These are phyloP conservation scores for Wallacemonas sp. DNA, from an alignment of 208 protist genomes.

Conservation along the genomic window DNA sequence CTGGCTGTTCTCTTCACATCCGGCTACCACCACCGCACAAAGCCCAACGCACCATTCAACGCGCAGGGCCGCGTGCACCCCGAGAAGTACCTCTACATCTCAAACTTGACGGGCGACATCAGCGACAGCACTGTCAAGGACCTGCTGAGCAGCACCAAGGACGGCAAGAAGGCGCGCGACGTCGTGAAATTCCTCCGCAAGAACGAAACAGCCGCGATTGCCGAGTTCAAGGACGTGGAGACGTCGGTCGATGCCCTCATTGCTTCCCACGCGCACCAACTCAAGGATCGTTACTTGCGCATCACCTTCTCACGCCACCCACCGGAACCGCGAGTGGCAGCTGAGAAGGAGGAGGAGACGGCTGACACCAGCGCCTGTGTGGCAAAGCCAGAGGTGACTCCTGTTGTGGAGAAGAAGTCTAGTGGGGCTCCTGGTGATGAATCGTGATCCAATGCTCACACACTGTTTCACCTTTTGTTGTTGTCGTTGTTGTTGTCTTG, in stretches of 20 bases:
- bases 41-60: conserved; percentile 68
- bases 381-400: neutral
- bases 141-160: conserved; percentile 33
- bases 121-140: conserved; percentile 65
- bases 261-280: conserved; percentile 59
- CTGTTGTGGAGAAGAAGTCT: too few relatives aligned
- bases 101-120: conserved; percentile 69
- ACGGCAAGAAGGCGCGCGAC: conserved; percentile 24
- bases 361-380: neutral
- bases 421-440: neutral
- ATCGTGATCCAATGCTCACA: neutral
- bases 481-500: conserved; percentile 18
- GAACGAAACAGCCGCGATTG: conserved; percentile 53
- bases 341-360: conserved; percentile 10
- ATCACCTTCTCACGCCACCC: conserved; percentile 87
- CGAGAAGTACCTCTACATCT: conserved; percentile 77
- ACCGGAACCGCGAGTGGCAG: conserved; percentile 40
- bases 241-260: conserved; percentile 75
- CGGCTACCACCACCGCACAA: conserved; percentile 81
- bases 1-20: conserved; percentile 62
- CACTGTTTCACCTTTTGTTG: neutral
- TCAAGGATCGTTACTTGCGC: conserved; percentile 67
- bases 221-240: conserved; percentile 57
- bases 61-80: conserved; percentile 65
- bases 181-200: conserved; percentile 63